Percentiles rank a stretch among this genome's conserved stretches.
Conservation (phyloP, 768 basidiomycete species). For the Hypholoma sublateritium region DNA sequence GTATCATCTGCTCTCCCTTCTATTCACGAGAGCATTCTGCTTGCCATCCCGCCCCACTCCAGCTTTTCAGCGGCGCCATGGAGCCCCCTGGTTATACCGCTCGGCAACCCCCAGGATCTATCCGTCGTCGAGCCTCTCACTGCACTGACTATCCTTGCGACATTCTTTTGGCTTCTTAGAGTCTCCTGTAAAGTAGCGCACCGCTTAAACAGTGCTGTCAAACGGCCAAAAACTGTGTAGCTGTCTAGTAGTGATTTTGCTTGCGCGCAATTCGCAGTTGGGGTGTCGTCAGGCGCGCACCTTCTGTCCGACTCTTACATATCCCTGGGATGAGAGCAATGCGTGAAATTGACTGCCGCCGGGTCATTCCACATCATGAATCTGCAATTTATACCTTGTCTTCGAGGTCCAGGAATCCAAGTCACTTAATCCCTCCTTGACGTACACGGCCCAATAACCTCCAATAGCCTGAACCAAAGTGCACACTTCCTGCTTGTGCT, state of each 20-base stretch:
- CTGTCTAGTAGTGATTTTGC: neutral
- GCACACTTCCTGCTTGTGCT: too few relatives aligned
- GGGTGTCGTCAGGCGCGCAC: too few relatives aligned
- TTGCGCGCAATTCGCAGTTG: too few relatives aligned
- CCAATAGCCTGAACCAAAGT: too few relatives aligned
- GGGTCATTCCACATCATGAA: too few relatives aligned
- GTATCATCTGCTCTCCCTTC: conserved; percentile 7
- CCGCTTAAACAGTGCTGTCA: conserved; percentile 4
- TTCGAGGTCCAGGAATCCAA: too few relatives aligned
- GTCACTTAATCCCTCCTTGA: too few relatives aligned
- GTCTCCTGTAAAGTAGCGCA: conserved; percentile 22
- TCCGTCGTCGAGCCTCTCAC: conserved; percentile 43
- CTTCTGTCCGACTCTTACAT: too few relatives aligned
- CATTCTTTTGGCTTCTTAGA: conserved; percentile 37
- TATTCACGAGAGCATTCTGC: neutral
- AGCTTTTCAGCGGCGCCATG: conserved; percentile 9
- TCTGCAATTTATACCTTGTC: too few relatives aligned
- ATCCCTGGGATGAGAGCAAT: too few relatives aligned
- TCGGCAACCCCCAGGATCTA: conserved; percentile 36
- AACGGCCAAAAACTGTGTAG: conserved; percentile 10
- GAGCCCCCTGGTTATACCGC: conserved; percentile 33
- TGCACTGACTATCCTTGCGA: conserved; percentile 33
- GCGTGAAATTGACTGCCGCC: too few relatives aligned
- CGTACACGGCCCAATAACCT: too few relatives aligned
- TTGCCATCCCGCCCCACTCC: conserved; percentile 19